Evolutionary conservation across 2,329 filamentous ascomycete genomes (phyloP).

Genomic region (Dactylella cylindrospora): DNA sequence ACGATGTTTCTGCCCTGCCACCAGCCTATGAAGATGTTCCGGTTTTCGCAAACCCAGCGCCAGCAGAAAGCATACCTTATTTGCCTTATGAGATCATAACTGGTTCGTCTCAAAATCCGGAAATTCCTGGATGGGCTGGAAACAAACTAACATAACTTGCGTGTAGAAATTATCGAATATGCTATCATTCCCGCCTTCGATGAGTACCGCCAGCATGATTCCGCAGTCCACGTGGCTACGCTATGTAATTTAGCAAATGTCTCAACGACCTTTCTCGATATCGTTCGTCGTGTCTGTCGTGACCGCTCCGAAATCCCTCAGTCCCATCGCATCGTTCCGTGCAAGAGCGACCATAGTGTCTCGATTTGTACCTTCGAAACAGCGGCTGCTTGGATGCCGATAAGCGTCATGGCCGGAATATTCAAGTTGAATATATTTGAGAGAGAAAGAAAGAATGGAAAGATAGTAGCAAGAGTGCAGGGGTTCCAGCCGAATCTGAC

Average conservation of each 20-base stretch:
- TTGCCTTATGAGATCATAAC: conserved; percentile 25
- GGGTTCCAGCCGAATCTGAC: conserved; percentile 23
- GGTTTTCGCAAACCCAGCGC: conserved; percentile 16
- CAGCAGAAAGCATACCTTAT: conserved; percentile 14
- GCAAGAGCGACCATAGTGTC: neutral
- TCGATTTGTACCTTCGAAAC: conserved; percentile 23
- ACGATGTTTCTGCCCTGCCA: neutral
- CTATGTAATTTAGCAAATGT: conserved; percentile 13
- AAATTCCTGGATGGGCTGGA: neutral
- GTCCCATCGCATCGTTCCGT: conserved; percentile 7
- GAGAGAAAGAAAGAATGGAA: conserved; percentile 8
- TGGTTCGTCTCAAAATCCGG: neutral
- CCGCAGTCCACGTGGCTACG: conserved; percentile 29
- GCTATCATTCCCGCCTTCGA: conserved; percentile 34
- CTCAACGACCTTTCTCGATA: conserved; percentile 17
- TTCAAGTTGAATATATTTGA: conserved; percentile 27
- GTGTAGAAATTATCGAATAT: conserved; percentile 33
- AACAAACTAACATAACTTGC: no score
- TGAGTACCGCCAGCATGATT: conserved; percentile 30
- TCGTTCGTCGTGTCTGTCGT: conserved; percentile 28
- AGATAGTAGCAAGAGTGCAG: conserved; percentile 8
- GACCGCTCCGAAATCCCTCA: conserved; percentile 13
- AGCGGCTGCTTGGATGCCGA: conserved; percentile 34
- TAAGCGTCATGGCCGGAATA: conserved; percentile 24
- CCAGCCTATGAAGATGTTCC: conserved; percentile 30